Conservation (phyloP, 257 asterid species). For the Penstemon barbatus region DNA sequence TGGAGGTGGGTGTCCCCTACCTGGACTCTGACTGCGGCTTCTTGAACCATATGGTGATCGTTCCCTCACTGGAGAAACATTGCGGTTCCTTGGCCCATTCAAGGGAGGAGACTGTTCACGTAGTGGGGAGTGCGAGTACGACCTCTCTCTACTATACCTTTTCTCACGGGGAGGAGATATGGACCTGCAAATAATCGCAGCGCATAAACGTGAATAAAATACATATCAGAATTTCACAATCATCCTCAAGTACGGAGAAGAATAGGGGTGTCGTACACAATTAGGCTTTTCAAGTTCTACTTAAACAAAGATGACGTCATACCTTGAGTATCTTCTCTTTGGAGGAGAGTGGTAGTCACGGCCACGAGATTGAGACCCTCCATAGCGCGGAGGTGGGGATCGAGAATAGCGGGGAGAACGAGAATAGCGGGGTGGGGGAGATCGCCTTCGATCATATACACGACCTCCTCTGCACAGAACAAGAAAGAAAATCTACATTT, state of each 20-base stretch:
- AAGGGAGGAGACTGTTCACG: slow-evolving; percentile 51
- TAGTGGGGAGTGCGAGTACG: slow-evolving; percentile 53
- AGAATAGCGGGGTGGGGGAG: slow-evolving; percentile 68
- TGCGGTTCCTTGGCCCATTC: slow-evolving; percentile 49
- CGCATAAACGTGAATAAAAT: no score
- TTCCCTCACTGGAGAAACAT: slow-evolving; percentile 59
- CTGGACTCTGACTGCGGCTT: slow-evolving; percentile 56
- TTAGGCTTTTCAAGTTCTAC: neutral
- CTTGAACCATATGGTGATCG: slow-evolving; percentile 48
- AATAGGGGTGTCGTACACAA: neutral
- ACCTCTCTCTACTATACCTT: slow-evolving; percentile 65
- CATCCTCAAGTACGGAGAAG: no score
- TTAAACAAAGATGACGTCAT: neutral
- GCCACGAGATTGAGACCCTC: slow-evolving; percentile 56
- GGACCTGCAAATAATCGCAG: slow-evolving; percentile 49
- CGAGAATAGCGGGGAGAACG: slow-evolving; percentile 74
- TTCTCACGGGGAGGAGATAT: slow-evolving; percentile 71
- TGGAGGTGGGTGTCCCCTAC: slow-evolving; percentile 36
- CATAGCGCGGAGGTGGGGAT: slow-evolving; percentile 75
- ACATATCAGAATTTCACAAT: no score
- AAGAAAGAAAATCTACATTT: neutral
- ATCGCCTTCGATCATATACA: slow-evolving; percentile 73
- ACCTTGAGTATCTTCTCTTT: slow-evolving; percentile 84
- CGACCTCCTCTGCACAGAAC: slow-evolving; percentile 55
- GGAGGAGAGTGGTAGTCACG: slow-evolving; percentile 76